phyloP scores from a whole-genome alignment of 106 monocot species.

The Allium fistulosum region DNA sequence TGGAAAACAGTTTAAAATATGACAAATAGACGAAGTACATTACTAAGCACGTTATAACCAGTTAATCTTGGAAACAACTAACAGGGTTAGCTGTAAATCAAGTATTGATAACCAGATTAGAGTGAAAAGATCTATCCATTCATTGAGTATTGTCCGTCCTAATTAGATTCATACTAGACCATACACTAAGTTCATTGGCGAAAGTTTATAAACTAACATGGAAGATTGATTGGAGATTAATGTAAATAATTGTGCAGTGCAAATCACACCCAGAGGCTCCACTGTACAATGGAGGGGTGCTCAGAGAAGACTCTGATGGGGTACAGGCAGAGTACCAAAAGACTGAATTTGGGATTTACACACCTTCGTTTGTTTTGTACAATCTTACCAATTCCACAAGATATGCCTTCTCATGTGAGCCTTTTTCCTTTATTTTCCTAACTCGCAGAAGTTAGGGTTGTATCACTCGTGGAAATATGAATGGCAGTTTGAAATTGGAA shows the following conservation, averaged over 20 bases:
- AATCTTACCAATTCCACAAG: constrained; percentile 51
- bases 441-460: no score
- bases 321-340: constrained; percentile 10
- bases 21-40: no score
- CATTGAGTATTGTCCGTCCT: not conserved
- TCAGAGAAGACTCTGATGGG: constrained; percentile 12
- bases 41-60: no score
- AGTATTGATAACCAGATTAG: not conserved
- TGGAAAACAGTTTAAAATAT: no score
- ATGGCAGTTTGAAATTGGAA: no score
- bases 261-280: constrained; percentile 58
- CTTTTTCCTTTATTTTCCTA: not conserved
- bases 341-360: constrained; percentile 31
- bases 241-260: constrained; percentile 29
- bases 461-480: no score
- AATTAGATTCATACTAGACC: not conserved
- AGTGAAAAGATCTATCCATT: not conserved
- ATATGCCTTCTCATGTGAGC: constrained; percentile 86
- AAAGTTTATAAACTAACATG: not conserved
- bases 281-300: constrained; percentile 72
- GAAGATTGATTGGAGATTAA: no score
- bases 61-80: no score
- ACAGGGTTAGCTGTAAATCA: not conserved
- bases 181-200: not conserved
- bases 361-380: constrained; percentile 54